These are phyloP conservation scores for Moesziomyces sp. DNA, from an alignment of 1,284 basidiomycete species.

Conservation along the genomic window DNA sequence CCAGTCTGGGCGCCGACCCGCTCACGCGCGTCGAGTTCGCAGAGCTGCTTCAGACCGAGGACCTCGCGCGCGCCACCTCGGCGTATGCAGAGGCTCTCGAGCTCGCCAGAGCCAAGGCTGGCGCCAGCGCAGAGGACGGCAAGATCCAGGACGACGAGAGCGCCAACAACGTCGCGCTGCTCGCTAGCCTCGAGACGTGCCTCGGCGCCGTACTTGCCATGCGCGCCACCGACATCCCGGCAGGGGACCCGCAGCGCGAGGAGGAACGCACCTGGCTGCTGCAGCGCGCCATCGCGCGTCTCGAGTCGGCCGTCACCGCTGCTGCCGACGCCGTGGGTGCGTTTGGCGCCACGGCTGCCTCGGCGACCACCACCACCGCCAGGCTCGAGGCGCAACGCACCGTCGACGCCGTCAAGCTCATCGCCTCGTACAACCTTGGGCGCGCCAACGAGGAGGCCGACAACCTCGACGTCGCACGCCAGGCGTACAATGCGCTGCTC, in stretches of 20 bases:
- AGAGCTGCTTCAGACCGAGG: conserved; percentile 54
- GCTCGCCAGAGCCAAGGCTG: conserved; percentile 21
- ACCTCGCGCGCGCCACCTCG: conserved; percentile 44
- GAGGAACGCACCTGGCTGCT: conserved; percentile 46
- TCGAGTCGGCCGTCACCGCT: conserved; percentile 45
- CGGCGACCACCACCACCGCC: conserved; percentile 27
- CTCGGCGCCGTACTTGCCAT: conserved; percentile 56
- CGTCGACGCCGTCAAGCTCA: conserved; percentile 54
- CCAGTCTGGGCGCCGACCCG: conserved; percentile 52
- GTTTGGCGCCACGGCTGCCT: conserved; percentile 23
- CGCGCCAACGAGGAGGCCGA: conserved; percentile 57
- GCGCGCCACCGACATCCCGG: conserved; percentile 41
- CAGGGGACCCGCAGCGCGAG: conserved; percentile 28
- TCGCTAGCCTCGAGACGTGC: conserved; percentile 48
- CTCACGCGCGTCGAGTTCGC: conserved; percentile 56
- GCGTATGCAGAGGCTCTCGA: conserved; percentile 48
- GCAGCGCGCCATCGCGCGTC: conserved; percentile 41
- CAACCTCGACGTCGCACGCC: conserved; percentile 52
- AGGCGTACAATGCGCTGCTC: conserved; percentile 61
- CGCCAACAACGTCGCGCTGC: conserved; percentile 30
- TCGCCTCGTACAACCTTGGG: conserved; percentile 64
- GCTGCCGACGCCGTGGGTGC: conserved; percentile 29
- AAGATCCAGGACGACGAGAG: conserved; percentile 24
- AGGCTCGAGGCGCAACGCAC: conserved; percentile 37
- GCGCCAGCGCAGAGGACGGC: conserved; percentile 5